Base-by-base conservation (phyloP, 2,329 filamentous ascomycete genomes). In the Ophiostoma pallidulum region DNA sequence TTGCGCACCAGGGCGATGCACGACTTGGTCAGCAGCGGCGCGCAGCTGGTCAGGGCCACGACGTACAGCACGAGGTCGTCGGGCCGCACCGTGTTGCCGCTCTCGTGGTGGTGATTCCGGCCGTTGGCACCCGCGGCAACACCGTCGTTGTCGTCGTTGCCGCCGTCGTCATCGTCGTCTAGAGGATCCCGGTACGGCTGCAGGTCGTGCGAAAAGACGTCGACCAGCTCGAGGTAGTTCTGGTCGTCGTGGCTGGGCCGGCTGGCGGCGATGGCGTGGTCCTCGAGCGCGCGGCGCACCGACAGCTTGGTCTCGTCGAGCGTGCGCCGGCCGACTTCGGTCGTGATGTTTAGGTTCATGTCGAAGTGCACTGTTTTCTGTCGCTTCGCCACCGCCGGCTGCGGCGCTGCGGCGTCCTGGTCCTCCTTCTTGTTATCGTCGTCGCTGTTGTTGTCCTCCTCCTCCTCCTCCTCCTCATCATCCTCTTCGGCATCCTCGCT, bases 41-140 rank as follows among this genome's bases (percentile, higher is more conserved):
- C 70, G 56, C 74, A 79, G 58, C 71, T 74, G 12, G 78, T 76
- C 40, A 85, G 67, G n/a, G 79, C 79, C 55, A 80, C 66, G 49
- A 84, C 66, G 59, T 82, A 82, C 32, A 70, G 68, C 54, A 76
- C 72, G 41, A 82, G 67, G 54, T 80, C 77, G 52, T 77, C 71
- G 2, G 71, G 70, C 55, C 71, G 71, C 40, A 72, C 57, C 32
- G 12, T 42, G 24, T 49, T 48, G 38, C 46, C 49, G 5, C 53
- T 53, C 14, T 67, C 69, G 26, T 77, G 72, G 9, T 74, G 70
- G 24, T 73, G n/a, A n/a, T n/a, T n/a, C n/a, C n/a, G n/a, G n/a
- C n/a, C n/a, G n/a, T n/a, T n/a, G n/a, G n/a, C n/a, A n/a, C n/a
- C n/a, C n/a, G n/a, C n/a, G n/a, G n/a, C n/a, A n/a, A n/a, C n/a